phyloP scores from a whole-genome alignment of 495 filamentous ascomycete genomes.

The Aspergillus cristatus region DNA sequence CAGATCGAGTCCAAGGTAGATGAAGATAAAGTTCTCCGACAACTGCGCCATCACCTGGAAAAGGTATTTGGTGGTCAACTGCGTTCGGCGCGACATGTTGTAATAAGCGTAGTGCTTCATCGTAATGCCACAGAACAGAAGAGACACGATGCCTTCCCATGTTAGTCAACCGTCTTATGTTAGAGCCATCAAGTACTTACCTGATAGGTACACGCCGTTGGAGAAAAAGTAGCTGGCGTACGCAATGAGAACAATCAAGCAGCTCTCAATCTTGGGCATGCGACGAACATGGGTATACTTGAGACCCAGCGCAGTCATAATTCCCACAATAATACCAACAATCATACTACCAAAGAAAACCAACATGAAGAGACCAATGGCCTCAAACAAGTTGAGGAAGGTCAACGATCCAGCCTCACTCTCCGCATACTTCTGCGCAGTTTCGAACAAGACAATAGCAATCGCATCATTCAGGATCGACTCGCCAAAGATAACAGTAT shows the following conservation, averaged over 20 bases:
- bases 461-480: slow-evolving; percentile 97
- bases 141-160: slow-evolving; percentile 79
- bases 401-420: slow-evolving; percentile 52
- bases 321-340: slow-evolving; percentile 79
- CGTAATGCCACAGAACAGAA: slow-evolving; percentile 96
- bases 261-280: slow-evolving; percentile 94
- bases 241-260: slow-evolving; percentile 82
- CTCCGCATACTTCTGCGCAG: slow-evolving; percentile 78
- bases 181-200: slow-evolving; percentile 41
- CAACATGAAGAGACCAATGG: slow-evolving; percentile 85
- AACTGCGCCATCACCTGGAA: slow-evolving; percentile 93
- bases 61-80: slow-evolving; percentile 95
- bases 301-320: slow-evolving; percentile 74
- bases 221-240: slow-evolving; percentile 97
- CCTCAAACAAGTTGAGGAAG: slow-evolving; percentile 72
- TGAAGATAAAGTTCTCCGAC: slow-evolving; percentile 99
- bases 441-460: slow-evolving; percentile 97
- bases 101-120: slow-evolving; percentile 99
- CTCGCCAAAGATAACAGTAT: slow-evolving; percentile 97
- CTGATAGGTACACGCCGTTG: slow-evolving; percentile 87
- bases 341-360: slow-evolving; percentile 92
- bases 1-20: slow-evolving; percentile 88
- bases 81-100: slow-evolving; percentile 97
- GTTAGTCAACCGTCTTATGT: slow-evolving; percentile 4
- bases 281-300: slow-evolving; percentile 90